Conservation (phyloP, 2,329 filamentous ascomycete genomes). For the Cucurbitaria berberidis region DNA sequence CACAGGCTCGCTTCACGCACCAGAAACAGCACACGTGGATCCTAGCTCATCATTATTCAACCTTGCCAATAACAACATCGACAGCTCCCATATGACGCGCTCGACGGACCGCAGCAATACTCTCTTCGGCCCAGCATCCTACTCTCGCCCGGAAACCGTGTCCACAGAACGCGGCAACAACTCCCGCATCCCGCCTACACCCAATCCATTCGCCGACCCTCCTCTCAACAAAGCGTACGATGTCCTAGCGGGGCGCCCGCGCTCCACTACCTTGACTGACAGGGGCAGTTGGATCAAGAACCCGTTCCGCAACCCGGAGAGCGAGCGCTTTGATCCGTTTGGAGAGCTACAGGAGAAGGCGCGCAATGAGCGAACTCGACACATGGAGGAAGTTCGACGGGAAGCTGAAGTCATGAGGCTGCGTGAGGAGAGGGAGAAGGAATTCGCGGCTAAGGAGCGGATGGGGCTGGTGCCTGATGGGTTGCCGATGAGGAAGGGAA, state of each 20-base stretch:
- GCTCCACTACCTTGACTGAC: slow-evolving; percentile 44
- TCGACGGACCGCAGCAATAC: slow-evolving; percentile 32
- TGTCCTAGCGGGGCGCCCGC: slow-evolving; percentile 38
- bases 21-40: slow-evolving; percentile 32
- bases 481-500: slow-evolving; percentile 25
- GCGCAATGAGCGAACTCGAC: slow-evolving; percentile 29
- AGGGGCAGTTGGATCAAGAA: slow-evolving; percentile 44
- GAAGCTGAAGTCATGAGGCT: slow-evolving; percentile 27
- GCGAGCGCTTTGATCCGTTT: slow-evolving; percentile 47
- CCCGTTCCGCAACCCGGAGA: slow-evolving; percentile 43
- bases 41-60: slow-evolving; percentile 17
- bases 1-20: slow-evolving; percentile 21
- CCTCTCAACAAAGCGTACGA: slow-evolving; percentile 47
- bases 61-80: not conserved
- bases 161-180: slow-evolving; percentile 29
- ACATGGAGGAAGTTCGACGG: slow-evolving; percentile 32
- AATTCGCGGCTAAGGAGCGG: slow-evolving; percentile 34
- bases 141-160: slow-evolving; percentile 42
- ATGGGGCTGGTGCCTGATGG: slow-evolving; percentile 32
- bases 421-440: slow-evolving; percentile 16
- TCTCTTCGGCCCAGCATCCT: slow-evolving; percentile 34
- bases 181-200: slow-evolving; percentile 34
- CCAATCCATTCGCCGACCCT: slow-evolving; percentile 46
- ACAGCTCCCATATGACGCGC: slow-evolving; percentile 26
- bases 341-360: slow-evolving; percentile 45